phyloP scores from a whole-genome alignment of 495 filamentous ascomycete species.

The Penicillium taxi region DNA sequence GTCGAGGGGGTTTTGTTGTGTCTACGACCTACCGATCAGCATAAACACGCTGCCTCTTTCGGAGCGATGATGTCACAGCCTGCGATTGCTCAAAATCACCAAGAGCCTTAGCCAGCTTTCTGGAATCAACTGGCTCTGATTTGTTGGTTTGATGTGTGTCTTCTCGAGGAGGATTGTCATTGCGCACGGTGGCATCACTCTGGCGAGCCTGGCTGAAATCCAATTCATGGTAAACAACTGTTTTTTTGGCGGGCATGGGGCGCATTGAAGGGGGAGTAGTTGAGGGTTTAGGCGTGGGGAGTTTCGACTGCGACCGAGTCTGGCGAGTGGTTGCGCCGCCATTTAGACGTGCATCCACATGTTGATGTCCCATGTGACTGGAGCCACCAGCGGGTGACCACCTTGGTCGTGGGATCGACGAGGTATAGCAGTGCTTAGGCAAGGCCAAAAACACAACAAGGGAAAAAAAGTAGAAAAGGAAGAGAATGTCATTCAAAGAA shows the following conservation, averaged over 20 bases:
- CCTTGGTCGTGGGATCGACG: neutral
- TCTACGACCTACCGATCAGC: constrained; percentile 57
- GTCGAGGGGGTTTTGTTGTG: neutral
- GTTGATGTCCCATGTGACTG: neutral
- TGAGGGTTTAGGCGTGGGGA: constrained; percentile 1
- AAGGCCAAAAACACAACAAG: neutral
- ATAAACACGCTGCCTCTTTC: constrained; percentile 81
- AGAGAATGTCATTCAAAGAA: constrained; percentile 20
- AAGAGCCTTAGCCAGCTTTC: constrained; percentile 54
- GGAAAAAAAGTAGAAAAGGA: constrained; percentile 6
- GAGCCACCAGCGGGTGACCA: neutral
- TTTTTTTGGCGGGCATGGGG: constrained; percentile 35
- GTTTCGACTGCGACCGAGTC: constrained; percentile 3
- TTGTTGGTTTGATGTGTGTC: no score
- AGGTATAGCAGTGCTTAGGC: neutral
- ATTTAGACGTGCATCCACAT: no score
- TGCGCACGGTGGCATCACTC: no score
- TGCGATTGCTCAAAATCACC: constrained; percentile 56
- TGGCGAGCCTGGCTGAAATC: no score
- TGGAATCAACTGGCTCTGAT: constrained; percentile 53
- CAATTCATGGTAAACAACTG: constrained; percentile 33
- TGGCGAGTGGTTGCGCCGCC: no score
- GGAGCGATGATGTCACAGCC: constrained; percentile 69
- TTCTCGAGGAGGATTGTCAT: no score
- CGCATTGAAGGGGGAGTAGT: constrained; percentile 10